phyloP scores from a whole-genome alignment of 257 asterid genomes.

The Solanum rostratum region DNA sequence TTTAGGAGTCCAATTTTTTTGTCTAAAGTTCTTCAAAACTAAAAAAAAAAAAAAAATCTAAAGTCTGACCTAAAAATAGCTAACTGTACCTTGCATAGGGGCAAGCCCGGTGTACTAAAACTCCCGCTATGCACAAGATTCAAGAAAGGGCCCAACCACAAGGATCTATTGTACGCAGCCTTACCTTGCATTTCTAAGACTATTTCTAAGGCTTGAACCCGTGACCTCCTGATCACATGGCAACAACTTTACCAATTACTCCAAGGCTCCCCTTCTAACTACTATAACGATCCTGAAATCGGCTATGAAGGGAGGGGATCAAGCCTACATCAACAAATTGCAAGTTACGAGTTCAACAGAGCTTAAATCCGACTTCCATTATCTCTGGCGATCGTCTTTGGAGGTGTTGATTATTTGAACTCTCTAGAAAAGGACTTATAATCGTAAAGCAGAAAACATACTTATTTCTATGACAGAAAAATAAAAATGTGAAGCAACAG shows the following conservation, averaged over 20 bases:
- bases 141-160: too few species aligned
- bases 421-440: not conserved
- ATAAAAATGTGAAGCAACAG: not conserved
- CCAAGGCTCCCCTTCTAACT: too few species aligned
- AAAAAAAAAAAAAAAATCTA: rapidly evolving
- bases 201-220: too few species aligned
- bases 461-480: not conserved
- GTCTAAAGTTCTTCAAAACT: too few species aligned
- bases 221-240: too few species aligned
- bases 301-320: not conserved
- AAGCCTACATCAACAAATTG: not conserved
- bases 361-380: not conserved
- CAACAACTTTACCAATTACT: too few species aligned
- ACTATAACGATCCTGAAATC: not conserved
- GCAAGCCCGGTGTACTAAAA: too few species aligned
- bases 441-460: not conserved
- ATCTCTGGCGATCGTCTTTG: not conserved
- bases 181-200: too few species aligned
- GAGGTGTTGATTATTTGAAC: not conserved
- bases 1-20: too few species aligned
- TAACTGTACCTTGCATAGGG: not conserved
- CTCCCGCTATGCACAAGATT: too few species aligned
- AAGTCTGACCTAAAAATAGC: not conserved
- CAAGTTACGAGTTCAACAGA: not conserved
- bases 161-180: too few species aligned